Evolutionary conservation across 2,329 filamentous ascomycete species (phyloP).

Genomic region (Beauveria sp.): DNA sequence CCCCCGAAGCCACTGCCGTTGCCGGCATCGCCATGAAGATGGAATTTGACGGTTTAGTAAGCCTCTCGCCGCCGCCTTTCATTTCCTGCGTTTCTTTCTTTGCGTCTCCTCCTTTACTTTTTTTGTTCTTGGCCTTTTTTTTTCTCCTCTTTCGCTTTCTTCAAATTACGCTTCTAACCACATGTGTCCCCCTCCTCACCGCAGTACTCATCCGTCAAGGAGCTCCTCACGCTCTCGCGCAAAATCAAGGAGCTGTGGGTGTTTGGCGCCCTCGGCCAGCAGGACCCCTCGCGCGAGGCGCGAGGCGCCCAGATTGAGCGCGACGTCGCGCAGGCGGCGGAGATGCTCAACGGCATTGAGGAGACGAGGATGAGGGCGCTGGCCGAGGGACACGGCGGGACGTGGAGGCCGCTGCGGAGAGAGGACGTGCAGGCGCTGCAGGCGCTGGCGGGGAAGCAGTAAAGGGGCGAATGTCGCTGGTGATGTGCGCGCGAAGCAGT

Average conservation of each 20-base stretch:
- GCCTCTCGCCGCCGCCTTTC: background rate
- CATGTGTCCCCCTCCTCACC: background rate
- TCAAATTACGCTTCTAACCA: background rate
- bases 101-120: background rate
- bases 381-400: slow-evolving; percentile 28
- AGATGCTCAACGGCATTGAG: slow-evolving; percentile 29
- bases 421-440: slow-evolving; percentile 6
- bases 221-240: slow-evolving; percentile 35
- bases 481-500: too few species aligned
- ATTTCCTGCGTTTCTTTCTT: background rate
- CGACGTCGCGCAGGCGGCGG: slow-evolving; percentile 28
- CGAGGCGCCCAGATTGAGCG: slow-evolving; percentile 30
- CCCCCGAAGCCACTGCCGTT: slow-evolving; percentile 34
- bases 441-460: background rate
- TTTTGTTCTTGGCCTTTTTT: background rate
- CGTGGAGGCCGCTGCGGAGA: slow-evolving; percentile 26
- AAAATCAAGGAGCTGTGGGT: slow-evolving; percentile 40
- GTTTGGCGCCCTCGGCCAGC: slow-evolving; percentile 33
- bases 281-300: slow-evolving; percentile 26
- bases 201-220: slow-evolving; percentile 36
- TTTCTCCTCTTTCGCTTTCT: background rate
- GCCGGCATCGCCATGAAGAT: slow-evolving; percentile 37
- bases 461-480: background rate
- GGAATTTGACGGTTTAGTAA: slow-evolving; percentile 36
- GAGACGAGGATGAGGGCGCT: slow-evolving; percentile 25